Evolutionary conservation across 148 eudicot genomes (phyloP).

Genomic region (Hydrangea macrophylla): DNA sequence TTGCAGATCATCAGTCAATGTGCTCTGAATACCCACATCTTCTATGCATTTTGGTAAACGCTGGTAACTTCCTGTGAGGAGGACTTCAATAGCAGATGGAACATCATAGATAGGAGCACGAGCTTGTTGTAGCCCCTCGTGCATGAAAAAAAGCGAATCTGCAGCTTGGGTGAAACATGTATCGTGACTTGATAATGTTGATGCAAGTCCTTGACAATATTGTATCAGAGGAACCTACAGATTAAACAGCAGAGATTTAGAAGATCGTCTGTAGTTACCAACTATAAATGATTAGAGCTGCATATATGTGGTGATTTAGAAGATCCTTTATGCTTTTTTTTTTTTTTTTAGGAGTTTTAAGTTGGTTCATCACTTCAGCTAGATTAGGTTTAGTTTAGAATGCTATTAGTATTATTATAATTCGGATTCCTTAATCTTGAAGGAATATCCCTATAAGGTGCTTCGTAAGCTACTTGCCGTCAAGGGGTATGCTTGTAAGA

Average conservation of each 20-base stretch:
- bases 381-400: too few relatives aligned
- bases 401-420: too few relatives aligned
- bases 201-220: slow-evolving; percentile 83
- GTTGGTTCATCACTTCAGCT: too few relatives aligned
- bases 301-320: too few relatives aligned
- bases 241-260: slow-evolving; percentile 6
- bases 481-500: too few relatives aligned
- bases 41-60: slow-evolving; percentile 94
- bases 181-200: slow-evolving; percentile 90
- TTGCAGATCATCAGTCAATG: slow-evolving; percentile 69
- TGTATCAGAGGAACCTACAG: slow-evolving; percentile 96
- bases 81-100: slow-evolving; percentile 91
- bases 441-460: too few relatives aligned
- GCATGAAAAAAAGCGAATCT: slow-evolving; percentile 95
- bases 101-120: slow-evolving; percentile 99
- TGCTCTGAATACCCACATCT: slow-evolving; percentile 78
- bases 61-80: slow-evolving; percentile 84
- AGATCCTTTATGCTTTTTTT: too few relatives aligned
- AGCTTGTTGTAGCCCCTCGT: slow-evolving; percentile 96
- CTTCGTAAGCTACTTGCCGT: too few relatives aligned
- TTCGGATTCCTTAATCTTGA: too few relatives aligned
- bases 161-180: slow-evolving; percentile 96
- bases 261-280: background rate
- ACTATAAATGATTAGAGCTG: background rate
- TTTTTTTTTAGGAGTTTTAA: too few relatives aligned